A percentile compares a stretch with the other conserved stretches of the same genome.
Evolutionary conservation across 768 basidiomycete species (phyloP).

Genomic region (Solioccasus polychromus): DNA sequence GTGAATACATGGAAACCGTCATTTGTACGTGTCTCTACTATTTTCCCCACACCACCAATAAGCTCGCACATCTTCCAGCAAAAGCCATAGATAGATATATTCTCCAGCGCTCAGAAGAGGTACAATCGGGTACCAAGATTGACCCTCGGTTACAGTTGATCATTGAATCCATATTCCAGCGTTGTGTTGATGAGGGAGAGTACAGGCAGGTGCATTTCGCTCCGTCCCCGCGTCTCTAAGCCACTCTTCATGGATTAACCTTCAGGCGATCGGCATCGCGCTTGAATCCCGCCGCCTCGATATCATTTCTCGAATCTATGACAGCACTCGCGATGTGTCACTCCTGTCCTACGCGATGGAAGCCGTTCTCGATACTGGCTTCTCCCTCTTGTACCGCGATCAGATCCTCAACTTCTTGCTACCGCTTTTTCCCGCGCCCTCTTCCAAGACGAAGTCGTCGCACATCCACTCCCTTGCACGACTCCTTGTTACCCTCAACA

Average conservation of each 20-base stretch:
- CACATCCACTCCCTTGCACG: conserved; percentile 83
- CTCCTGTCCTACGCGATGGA: conserved; percentile 91
- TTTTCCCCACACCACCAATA: not conserved
- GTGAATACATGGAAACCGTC: conserved; percentile 93
- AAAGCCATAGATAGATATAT: conserved; percentile 97
- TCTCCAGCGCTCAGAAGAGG: conserved; percentile 57
- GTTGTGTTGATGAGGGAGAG: conserved; percentile 86
- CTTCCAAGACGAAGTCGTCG: conserved; percentile 66
- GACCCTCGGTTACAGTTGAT: conserved; percentile 79
- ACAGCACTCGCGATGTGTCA: conserved; percentile 67
- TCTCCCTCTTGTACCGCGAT: conserved; percentile 81
- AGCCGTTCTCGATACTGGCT: conserved; percentile 85
- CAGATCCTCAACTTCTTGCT: conserved; percentile 76
- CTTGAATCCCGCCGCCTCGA: conserved; percentile 89
- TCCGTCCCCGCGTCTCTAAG: not conserved
- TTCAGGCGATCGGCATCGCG: conserved; percentile 90
- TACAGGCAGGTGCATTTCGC: conserved; percentile 70
- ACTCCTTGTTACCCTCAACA: conserved; percentile 84
- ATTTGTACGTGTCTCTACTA: conserved; percentile 62
- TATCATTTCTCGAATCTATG: conserved; percentile 75
- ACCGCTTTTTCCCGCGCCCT: conserved; percentile 80
- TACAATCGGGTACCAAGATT: conserved; percentile 51
- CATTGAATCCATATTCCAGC: conserved; percentile 84
- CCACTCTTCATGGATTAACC: conserved; percentile 8
- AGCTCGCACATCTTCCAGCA: conserved; percentile 45